A percentile compares a stretch with the other conserved stretches of the same genome.
Evolutionary conservation across 208 protist genomes (phyloP).

Genomic region (Vickermania spadyakhi): DNA sequence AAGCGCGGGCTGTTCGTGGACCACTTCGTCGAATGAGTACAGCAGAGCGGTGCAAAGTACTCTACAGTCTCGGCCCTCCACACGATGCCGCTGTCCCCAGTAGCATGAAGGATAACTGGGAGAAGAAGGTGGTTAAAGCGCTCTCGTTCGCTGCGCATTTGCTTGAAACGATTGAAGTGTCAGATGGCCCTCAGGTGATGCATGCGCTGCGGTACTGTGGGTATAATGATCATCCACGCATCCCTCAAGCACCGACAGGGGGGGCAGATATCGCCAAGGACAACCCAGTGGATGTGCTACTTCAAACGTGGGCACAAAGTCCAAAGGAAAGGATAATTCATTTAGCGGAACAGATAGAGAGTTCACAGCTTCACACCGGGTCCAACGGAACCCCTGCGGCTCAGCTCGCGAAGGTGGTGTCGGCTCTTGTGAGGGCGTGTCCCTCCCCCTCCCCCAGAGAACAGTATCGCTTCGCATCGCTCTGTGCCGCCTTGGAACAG

Average conservation of each 20-base stretch:
- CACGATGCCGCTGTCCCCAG: slow-evolving; percentile 22
- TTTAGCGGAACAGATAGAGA: slow-evolving; percentile 64
- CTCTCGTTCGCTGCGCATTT: slow-evolving; percentile 36
- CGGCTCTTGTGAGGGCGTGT: slow-evolving; percentile 42
- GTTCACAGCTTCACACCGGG: slow-evolving; percentile 25
- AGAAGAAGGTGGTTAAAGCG: slow-evolving; percentile 39
- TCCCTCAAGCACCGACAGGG: slow-evolving; percentile 24
- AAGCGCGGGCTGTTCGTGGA: slow-evolving; percentile 44
- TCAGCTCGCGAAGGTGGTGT: slow-evolving; percentile 40
- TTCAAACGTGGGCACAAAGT: slow-evolving; percentile 54
- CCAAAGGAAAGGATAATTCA: slow-evolving; percentile 71
- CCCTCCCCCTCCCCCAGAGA: slow-evolving; percentile 14
- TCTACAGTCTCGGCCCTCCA: slow-evolving; percentile 62
- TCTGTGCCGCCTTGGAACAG: slow-evolving; percentile 52
- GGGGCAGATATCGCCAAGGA: slow-evolving; percentile 13
- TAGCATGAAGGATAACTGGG: slow-evolving; percentile 43
- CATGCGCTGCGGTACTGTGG: slow-evolving; percentile 62
- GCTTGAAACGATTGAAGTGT: slow-evolving; percentile 46
- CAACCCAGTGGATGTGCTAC: slow-evolving; percentile 73
- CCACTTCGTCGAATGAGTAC: slow-evolving; percentile 40
- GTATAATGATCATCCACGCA: slow-evolving; percentile 54
- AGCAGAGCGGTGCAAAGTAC: slow-evolving; percentile 58
- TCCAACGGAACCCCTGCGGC: slow-evolving; percentile 16
- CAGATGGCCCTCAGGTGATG: slow-evolving; percentile 71
- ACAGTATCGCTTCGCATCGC: slow-evolving; percentile 42